These are phyloP conservation scores for Stentor roeselii DNA, from an alignment of 73 alveolate species.

Conservation along the genomic window DNA sequence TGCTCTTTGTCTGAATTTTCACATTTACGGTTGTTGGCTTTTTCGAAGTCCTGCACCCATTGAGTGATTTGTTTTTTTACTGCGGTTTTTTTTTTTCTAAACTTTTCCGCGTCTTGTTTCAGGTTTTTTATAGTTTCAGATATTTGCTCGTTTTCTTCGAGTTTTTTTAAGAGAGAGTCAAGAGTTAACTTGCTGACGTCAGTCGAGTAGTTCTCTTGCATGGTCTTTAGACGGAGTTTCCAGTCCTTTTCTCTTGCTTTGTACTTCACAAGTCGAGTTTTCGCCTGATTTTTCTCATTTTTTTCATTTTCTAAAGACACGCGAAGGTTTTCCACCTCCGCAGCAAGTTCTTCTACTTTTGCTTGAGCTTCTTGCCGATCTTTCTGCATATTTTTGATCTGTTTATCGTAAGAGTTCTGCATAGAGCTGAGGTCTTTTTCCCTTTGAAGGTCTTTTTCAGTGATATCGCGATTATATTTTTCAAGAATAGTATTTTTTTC, in stretches of 20 bases:
- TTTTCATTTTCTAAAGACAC: neutral
- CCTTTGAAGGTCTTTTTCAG: neutral
- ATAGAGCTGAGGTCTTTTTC: slow-evolving; percentile 26
- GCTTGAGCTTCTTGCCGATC: neutral
- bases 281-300: neutral
- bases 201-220: neutral
- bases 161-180: neutral
- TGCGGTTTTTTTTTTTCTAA: neutral
- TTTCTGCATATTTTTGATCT: neutral
- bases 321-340: neutral
- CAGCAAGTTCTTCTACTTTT: neutral
- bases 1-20: slow-evolving; percentile 19
- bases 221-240: neutral
- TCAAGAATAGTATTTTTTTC: neutral
- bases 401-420: slow-evolving; percentile 9
- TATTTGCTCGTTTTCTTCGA: neutral
- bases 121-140: neutral
- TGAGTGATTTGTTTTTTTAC: neutral
- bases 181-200: neutral
- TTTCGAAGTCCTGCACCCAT: slow-evolving; percentile 17
- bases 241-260: neutral
- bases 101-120: neutral
- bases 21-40: neutral
- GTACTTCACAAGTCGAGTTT: slow-evolving; percentile 3
- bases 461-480: neutral